These are phyloP conservation scores for Blastocystis sp. DNA, from an alignment of 352 stramenopile species.

Conservation along the genomic window DNA sequence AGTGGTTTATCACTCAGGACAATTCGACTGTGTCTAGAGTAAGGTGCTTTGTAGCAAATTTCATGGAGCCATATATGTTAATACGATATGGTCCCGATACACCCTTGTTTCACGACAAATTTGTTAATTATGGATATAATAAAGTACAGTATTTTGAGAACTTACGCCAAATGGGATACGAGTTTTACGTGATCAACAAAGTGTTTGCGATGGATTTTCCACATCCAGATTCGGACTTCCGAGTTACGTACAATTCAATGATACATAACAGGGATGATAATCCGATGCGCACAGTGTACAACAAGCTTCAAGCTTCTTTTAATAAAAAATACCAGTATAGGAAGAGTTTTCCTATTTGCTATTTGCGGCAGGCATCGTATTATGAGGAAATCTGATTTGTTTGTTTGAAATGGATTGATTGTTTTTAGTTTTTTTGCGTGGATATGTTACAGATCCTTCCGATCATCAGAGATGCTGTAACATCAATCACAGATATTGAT, in stretches of 20 bases:
- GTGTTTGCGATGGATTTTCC: slow-evolving; percentile 61
- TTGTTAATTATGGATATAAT: slow-evolving; percentile 60
- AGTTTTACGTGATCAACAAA: slow-evolving; percentile 41
- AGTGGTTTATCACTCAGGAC: slow-evolving; percentile 26
- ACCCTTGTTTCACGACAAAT: slow-evolving; percentile 44
- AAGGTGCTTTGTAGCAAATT: slow-evolving; percentile 27
- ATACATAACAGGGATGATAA: slow-evolving; percentile 29
- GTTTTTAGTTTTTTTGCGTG: too few species aligned
- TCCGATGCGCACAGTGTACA: slow-evolving; percentile 21
- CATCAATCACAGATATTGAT: background rate
- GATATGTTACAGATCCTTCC: background rate
- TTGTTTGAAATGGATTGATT: background rate
- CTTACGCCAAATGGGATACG: slow-evolving; percentile 42
- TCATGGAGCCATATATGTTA: slow-evolving; percentile 57
- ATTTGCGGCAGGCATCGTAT: background rate
- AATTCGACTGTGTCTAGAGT: background rate
- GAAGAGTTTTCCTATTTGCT: background rate
- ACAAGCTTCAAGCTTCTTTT: background rate
- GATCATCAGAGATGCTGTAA: background rate
- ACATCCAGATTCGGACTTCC: slow-evolving; percentile 51
- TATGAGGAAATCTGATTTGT: slow-evolving; percentile 34
- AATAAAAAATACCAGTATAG: background rate
- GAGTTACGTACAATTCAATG: background rate
- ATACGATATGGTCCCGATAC: background rate
- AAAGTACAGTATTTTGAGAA: slow-evolving; percentile 60